Evolutionary conservation across 140 eudicot genomes (phyloP).

Genomic region (Ambrosia hybrid): DNA sequence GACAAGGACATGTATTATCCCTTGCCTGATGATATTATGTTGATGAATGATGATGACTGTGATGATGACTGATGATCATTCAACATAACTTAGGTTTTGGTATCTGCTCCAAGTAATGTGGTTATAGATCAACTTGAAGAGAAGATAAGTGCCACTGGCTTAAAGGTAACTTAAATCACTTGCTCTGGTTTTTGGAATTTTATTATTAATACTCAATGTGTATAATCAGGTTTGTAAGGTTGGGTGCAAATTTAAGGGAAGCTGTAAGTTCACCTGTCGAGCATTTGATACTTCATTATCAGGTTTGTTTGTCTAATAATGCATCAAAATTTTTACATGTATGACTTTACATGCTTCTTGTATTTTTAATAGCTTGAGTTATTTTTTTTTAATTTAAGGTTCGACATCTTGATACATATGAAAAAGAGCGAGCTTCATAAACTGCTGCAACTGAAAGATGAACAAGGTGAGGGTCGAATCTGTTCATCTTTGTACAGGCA

Average conservation of each 20-base stretch:
- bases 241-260: constrained; percentile 99
- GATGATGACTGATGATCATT: constrained; percentile 18
- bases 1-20: constrained; percentile 28
- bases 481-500: neutral
- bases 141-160: constrained; percentile 96
- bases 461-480: constrained; percentile 67
- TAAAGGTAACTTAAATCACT: constrained; percentile 55
- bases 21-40: constrained; percentile 37
- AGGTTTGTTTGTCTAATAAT: constrained; percentile 54
- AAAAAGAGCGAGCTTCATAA: constrained; percentile 98
- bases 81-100: constrained; percentile 64
- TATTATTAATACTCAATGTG: neutral
- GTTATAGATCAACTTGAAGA: constrained; percentile 99
- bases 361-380: neutral
- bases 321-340: neutral
- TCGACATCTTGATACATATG: constrained; percentile 98
- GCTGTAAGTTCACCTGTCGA: constrained; percentile 99
- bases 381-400: constrained; percentile 50
- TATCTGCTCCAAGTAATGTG: constrained; percentile 98
- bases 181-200: neutral
- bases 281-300: constrained; percentile 98
- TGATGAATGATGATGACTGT: constrained; percentile 2
- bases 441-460: constrained; percentile 93
- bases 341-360: constrained; percentile 3
- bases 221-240: constrained; percentile 77